Percentiles rank a stretch among this genome's conserved stretches.
Evolutionary conservation across 129 eudicot genomes (phyloP).

Genomic region (Helichrysum umbraculigerum): DNA sequence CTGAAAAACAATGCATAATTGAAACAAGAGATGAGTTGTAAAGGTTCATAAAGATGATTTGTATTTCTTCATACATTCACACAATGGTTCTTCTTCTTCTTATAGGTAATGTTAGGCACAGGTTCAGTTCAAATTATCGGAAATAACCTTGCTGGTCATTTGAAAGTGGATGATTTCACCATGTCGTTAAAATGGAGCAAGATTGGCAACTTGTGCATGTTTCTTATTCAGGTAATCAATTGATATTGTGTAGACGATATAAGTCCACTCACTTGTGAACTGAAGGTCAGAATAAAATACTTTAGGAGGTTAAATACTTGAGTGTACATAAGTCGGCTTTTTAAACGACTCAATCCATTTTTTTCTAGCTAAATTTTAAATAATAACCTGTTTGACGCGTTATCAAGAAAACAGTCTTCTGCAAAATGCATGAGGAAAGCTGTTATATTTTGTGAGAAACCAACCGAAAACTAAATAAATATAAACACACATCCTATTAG

Average conservation of each 20-base stretch:
- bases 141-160: conserved; percentile 52
- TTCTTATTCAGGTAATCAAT: conserved; percentile 49
- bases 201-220: conserved; percentile 62
- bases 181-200: conserved; percentile 64
- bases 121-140: conserved; percentile 44
- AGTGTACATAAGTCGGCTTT: neutral
- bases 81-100: conserved; percentile 15
- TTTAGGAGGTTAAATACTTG: neutral
- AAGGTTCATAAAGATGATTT: neutral
- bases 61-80: neutral
- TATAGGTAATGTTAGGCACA: conserved; percentile 47
- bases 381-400: neutral
- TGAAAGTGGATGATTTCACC: conserved; percentile 54
- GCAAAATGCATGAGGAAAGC: neutral
- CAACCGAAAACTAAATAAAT: neutral
- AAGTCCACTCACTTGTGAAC: neutral
- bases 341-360: neutral
- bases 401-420: neutral
- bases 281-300: neutral
- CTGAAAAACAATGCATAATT: neutral
- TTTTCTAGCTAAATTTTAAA: neutral
- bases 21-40: neutral
- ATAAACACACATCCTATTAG: neutral
- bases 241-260: neutral
- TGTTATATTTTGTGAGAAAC: neutral